A percentile compares a stretch with the other conserved stretches of the same genome.
Conservation (phyloP, 495 filamentous ascomycete genomes). For the Darksidea phi region DNA sequence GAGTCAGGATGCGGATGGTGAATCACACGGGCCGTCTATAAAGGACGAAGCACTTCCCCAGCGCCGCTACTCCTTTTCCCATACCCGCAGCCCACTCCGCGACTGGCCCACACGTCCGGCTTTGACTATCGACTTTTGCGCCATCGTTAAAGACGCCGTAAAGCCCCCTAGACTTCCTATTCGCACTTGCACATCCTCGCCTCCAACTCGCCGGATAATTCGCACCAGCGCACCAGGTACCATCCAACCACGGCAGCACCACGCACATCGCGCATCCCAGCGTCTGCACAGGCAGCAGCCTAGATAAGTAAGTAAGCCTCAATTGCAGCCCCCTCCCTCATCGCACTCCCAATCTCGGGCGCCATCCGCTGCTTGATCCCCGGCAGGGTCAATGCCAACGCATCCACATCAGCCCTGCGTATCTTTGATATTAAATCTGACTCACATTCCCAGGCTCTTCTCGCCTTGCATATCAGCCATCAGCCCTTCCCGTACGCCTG, state of each 20-base stretch:
- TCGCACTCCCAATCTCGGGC: conserved; percentile 14
- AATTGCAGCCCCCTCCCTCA: conserved; percentile 18
- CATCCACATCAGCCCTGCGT: conserved; percentile 27
- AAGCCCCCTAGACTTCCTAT: not conserved
- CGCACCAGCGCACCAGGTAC: conserved; percentile 24
- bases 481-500: conserved; percentile 4
- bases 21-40: conserved; percentile 7
- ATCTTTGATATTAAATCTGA: conserved; percentile 31
- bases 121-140: not conserved
- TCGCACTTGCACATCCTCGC: conserved; percentile 14
- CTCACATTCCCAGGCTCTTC: conserved; percentile 18
- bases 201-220: conserved; percentile 32
- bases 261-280: not conserved
- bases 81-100: too few relatives aligned
- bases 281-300: conserved; percentile 3
- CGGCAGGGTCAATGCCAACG: conserved; percentile 18
- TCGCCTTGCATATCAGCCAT: conserved; percentile 22
- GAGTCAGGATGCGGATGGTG: conserved; percentile 22
- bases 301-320: conserved; percentile 24
- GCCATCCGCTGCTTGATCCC: conserved; percentile 7
- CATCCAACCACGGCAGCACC: conserved; percentile 9
- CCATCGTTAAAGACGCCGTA: conserved; percentile 6
- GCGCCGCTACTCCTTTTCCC: too few relatives aligned
- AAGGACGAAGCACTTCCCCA: too few relatives aligned
- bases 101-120: not conserved